Base-by-base conservation (phyloP, 768 basidiomycete genomes). In the Dentipellis fragilis region DNA sequence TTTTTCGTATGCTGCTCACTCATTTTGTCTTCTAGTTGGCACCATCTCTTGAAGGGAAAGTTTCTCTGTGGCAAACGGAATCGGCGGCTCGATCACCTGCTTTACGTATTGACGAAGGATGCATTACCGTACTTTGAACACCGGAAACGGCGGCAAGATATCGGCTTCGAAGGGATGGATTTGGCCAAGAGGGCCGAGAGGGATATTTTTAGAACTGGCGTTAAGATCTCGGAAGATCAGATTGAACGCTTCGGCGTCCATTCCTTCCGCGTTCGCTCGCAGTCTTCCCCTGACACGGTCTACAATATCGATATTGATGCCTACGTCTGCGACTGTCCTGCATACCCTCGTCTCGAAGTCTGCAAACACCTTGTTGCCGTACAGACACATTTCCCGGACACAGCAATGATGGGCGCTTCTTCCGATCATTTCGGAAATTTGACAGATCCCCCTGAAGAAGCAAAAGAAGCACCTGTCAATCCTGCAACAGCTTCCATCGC, bases 11-110 rank as follows among this genome's bases (percentile, higher is more conserved):
- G 29, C 6, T 29, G 29, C 3, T 29, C 29, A 3, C 29, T 29
- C 12, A 48, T 54, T 35, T 11, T n/a, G 40, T 47, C 21, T 22
- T 19, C 16, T 19, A 55, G 54, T 1, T 55, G 38, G 29, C 54
- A 55, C 17, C 54, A 55, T 38, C 12, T 49, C 17, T 21, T 55
- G 16, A 55, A 55, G 19, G 22, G 17, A 2, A 38, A 49, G 7
- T 55, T 42, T 34, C 54, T 55, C 11, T n/a, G 49, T 8, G 36
- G 54, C 6, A 55, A 55, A 35, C 12, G 17, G 19, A 55, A 55
- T 29, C 46, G 19, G 0, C 35, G 22, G 4, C 8, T 49, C 34
- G 54, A 55, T 19, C 40, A 48, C 21, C 53, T 54, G 2, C 10
- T 54, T 8, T 45, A 54, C 23, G 23, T 10, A 10, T 37, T 55